These are phyloP conservation scores for Penicillium frequentans DNA, from an alignment of 2,329 filamentous ascomycete genomes.

Conservation along the genomic window DNA sequence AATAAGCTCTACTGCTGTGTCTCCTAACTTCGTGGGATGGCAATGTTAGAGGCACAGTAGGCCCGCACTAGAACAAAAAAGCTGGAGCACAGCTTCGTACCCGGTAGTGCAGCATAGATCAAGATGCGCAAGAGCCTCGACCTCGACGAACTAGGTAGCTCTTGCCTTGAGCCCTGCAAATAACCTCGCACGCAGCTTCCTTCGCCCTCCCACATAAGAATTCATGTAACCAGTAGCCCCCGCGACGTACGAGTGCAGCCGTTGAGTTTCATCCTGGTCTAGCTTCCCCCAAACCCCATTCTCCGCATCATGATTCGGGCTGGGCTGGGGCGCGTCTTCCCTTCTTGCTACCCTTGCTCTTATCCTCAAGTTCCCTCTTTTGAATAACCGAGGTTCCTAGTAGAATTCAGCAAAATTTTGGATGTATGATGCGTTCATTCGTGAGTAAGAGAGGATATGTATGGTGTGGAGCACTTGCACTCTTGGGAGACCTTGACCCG, in stretches of 20 bases:
- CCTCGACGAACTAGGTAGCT: constrained; percentile 14
- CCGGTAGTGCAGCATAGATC: not conserved
- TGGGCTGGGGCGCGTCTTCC: constrained; percentile 6
- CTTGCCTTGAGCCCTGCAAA: constrained; percentile 11
- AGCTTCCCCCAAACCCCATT: constrained; percentile 8
- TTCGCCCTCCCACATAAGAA: constrained; percentile 9
- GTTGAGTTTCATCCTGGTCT: constrained; percentile 24
- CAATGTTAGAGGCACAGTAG: not conserved
- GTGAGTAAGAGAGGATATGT: too few relatives aligned
- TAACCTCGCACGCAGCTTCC: not conserved
- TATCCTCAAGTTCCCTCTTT: not conserved
- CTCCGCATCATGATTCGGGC: constrained; percentile 23
- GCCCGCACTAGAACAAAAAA: not conserved
- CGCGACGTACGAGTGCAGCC: constrained; percentile 8
- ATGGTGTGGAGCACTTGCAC: not conserved
- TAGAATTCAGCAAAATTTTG: too few relatives aligned
- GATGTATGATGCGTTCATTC: too few relatives aligned
- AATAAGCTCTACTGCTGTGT: not conserved
- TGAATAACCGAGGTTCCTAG: not conserved
- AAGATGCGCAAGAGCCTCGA: constrained; percentile 11
- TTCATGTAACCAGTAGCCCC: constrained; percentile 1
- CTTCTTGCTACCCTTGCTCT: not conserved
- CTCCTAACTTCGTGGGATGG: not conserved
- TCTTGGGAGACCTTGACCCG: not conserved
- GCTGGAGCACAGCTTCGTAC: not conserved